Evolutionary conservation across 2,329 filamentous ascomycete genomes (phyloP).

Genomic region (Mollisia scopiformis): DNA sequence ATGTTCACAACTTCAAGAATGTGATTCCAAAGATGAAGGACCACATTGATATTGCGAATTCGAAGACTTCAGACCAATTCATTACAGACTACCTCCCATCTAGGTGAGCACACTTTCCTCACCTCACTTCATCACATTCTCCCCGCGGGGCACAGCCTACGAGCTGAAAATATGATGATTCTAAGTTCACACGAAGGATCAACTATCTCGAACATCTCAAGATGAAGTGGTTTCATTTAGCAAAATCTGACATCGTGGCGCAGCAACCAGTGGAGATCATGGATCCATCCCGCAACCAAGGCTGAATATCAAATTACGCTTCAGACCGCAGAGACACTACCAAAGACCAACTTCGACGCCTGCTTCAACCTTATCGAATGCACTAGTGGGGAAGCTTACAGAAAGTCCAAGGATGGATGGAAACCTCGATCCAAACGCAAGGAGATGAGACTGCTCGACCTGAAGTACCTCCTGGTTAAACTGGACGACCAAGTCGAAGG

Average conservation of each 20-base stretch:
- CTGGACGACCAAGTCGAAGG: constrained; percentile 45
- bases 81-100: constrained; percentile 47
- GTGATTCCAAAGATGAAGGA: constrained; percentile 12
- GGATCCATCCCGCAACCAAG: constrained; percentile 53
- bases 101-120: constrained; percentile 40
- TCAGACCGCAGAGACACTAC: constrained; percentile 43
- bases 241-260: neutral
- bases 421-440: constrained; percentile 58
- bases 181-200: neutral
- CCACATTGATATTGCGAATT: constrained; percentile 51
- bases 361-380: constrained; percentile 62
- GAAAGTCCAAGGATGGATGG: constrained; percentile 65
- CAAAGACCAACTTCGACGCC: constrained; percentile 48
- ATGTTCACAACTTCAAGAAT: neutral
- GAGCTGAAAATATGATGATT: neutral
- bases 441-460: constrained; percentile 70
- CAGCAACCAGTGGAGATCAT: constrained; percentile 37
- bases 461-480: constrained; percentile 70
- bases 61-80: constrained; percentile 51
- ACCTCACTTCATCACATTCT: neutral
- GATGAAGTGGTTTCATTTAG: neutral
- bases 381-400: constrained; percentile 69
- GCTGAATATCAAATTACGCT: constrained; percentile 49
- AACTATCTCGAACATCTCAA: neutral
- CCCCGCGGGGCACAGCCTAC: neutral